These are phyloP conservation scores for Yarrowia osloensis DNA, from an alignment of 805 yeast genomes.

Conservation along the genomic window DNA sequence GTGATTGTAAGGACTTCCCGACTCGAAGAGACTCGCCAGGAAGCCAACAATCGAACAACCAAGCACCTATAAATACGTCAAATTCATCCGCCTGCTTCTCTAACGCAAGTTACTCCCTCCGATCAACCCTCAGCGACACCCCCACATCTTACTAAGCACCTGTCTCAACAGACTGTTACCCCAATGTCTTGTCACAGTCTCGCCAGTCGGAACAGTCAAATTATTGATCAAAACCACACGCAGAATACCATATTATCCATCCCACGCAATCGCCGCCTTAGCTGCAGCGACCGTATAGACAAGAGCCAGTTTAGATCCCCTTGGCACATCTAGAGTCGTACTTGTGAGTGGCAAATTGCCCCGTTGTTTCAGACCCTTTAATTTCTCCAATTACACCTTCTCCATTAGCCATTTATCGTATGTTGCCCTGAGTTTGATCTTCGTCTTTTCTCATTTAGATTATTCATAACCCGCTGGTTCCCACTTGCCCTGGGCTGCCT, in stretches of 20 bases:
- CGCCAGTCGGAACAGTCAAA: no score
- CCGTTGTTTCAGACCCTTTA: background rate
- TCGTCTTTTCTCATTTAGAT: background rate
- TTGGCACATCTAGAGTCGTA: background rate
- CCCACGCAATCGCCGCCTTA: background rate
- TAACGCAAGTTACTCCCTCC: no score
- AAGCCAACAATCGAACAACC: no score
- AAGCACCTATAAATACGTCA: no score
- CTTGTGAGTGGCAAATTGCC: background rate
- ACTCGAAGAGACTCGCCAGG: no score
- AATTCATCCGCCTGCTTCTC: no score
- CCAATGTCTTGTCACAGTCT: background rate
- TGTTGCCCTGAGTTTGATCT: background rate
- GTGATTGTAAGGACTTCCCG: no score
- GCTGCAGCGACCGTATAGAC: background rate
- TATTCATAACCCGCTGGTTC: background rate
- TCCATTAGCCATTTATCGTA: no score
- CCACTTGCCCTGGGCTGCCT: background rate
- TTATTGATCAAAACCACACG: no score
- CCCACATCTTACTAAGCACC: background rate
- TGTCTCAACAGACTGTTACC: background rate
- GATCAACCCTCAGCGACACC: no score
- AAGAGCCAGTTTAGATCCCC: background rate
- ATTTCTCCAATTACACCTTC: no score
- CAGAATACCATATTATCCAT: background rate